These are phyloP conservation scores for Lactifluus rugatus DNA, from an alignment of 768 basidiomycete genomes.

Conservation along the genomic window DNA sequence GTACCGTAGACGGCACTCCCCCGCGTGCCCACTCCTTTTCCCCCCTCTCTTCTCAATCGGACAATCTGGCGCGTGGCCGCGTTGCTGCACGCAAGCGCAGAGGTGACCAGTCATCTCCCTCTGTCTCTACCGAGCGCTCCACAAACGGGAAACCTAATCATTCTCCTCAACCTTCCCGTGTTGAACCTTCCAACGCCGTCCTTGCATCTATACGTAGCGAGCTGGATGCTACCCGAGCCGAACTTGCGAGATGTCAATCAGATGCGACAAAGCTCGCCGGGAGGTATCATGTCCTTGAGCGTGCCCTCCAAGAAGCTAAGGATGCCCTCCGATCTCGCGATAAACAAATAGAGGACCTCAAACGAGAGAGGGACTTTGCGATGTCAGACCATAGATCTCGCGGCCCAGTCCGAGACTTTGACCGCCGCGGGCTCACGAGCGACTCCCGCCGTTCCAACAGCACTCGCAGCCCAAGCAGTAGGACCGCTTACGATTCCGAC, in stretches of 20 bases:
- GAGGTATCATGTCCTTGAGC: slow-evolving; percentile 52
- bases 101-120: slow-evolving; percentile 19
- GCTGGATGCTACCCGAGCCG: slow-evolving; percentile 42
- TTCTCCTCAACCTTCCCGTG: slow-evolving; percentile 11
- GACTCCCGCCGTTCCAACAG: slow-evolving; percentile 18
- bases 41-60: slow-evolving; percentile 11
- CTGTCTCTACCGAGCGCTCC: slow-evolving; percentile 17
- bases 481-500: slow-evolving; percentile 12
- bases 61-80: slow-evolving; percentile 21
- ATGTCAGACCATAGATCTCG: slow-evolving; percentile 17
- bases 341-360: slow-evolving; percentile 48
- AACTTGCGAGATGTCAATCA: slow-evolving; percentile 43
- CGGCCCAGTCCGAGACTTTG: slow-evolving; percentile 11
- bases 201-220: slow-evolving; percentile 42
- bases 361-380: slow-evolving; percentile 22
- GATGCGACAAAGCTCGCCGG: slow-evolving; percentile 52
- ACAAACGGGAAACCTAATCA: slow-evolving; percentile 5
- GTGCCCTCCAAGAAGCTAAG: slow-evolving; percentile 51
- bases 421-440: slow-evolving; percentile 10
- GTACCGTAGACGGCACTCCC: background rate
- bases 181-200: slow-evolving; percentile 11
- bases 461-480: slow-evolving; percentile 13
- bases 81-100: slow-evolving; percentile 19
- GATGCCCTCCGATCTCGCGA: slow-evolving; percentile 51
- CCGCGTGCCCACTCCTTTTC: slow-evolving; percentile 12